Base-by-base conservation (phyloP, 768 basidiomycete genomes). In the Xerocomus brunneocitrinus region DNA sequence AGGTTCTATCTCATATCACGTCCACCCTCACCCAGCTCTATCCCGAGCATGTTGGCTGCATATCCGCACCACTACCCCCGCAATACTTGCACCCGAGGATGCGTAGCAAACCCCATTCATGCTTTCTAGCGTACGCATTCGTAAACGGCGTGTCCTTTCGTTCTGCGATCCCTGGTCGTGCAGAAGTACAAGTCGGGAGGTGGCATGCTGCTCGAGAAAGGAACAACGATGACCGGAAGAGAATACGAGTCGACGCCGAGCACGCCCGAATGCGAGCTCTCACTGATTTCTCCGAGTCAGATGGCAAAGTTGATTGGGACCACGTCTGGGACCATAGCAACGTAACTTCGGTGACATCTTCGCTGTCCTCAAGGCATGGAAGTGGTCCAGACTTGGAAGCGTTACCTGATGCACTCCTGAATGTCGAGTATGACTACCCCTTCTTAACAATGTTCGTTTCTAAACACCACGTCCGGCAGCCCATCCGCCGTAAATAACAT, bases 111-210 rank as follows among this genome's bases (percentile, higher is more conserved):
- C 52, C 67, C 22, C 65, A 82, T 30, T 71, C 78, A 1, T 87
- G 85, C 60, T 81, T 84, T 24, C 62, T 88, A 8, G 84, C 81
- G 0, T 79, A 86, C 48, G 74, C 81, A 48, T 58, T 73, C 2
- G 54, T 67, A 0, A 48, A 63, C 8, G 77, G 77, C 10, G 69
- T 74, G 1, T 68, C 78, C 1, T 89, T 89, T 60, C 76, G 77
- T n/a, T 88, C 87, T 8, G 76, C 74, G 1, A 78, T 89, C 49
- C 77, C 79, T 1, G 87, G 89, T 10, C 72, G 72, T 44, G 67
- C 71, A n/a, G 71, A 79, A 14, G 67, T 77, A 3, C 84, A 86
- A 60, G 87, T 90, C 12, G 89, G 89, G 28, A 74, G 87, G 43
- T 84, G 84, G 85, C 84, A 87, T 63, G 76, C 84, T 16, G 79